Evolutionary conservation across 495 filamentous ascomycete species (phyloP), one percentile per base, ranked within the genome.

Genomic region (Trichoderma virens): DNA sequence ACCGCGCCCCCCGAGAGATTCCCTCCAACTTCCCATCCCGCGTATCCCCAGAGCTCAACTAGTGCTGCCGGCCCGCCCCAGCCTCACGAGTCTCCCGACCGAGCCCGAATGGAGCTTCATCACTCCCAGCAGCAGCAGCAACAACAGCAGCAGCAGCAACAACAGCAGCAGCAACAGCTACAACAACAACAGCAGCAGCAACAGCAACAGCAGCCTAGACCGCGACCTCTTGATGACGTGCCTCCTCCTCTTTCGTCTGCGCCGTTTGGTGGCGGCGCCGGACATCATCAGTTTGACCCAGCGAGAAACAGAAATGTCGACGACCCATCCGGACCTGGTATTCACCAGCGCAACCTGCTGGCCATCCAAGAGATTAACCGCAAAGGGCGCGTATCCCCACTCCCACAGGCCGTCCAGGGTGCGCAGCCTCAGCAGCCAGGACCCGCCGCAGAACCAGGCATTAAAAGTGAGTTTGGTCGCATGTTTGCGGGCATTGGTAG

Each of bases 401-500:
- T 96, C 18, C 92, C 92, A 6, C 92, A 97, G 75, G 92, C 92
- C 11, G 92, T 97, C 3, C 92, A 97, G 70, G 92, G 92, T 20
- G 92, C 91, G 6, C 91, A 95, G 75, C 88, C 86, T 34, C 88
- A 90, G 67, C 81, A 86, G 38, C 80, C 87, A 38, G 88, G 88
- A 16, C 88, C 90, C 2, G 85, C 85, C 27, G 88, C 86, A 6
- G 91, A 95, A 68, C 87, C 92, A 0, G 85, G 86, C 11, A 92
- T 97, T 70, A 96, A 96, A 80, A 92, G 86, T 71, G 92, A 96
- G 69, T 89, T 96, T 71, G 91, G 91, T 9, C 85, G 90, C 34
- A 93, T 96, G 78, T 97, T 96, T 75, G 89, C 90, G 3, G 92
- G 92, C 23, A 89, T 97, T 68, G 92, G 92, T 43, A 93, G 88